Percentiles rank a stretch among this genome's conserved stretches.
Conservation (phyloP, 495 filamentous ascomycete genomes). For the Cudoniella acicularis region DNA sequence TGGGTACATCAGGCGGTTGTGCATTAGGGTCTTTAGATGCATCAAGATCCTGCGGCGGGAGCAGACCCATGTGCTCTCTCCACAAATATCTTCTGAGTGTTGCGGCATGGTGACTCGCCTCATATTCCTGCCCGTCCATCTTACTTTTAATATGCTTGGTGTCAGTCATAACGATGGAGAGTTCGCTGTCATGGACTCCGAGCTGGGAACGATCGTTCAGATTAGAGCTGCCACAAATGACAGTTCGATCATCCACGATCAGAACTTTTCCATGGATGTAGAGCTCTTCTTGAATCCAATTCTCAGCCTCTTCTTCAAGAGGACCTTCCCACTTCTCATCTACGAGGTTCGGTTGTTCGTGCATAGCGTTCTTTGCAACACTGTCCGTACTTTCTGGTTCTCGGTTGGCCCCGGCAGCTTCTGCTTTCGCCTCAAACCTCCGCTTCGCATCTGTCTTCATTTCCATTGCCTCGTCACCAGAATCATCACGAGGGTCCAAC, state of each 20-base stretch:
- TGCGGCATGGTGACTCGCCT: slow-evolving; percentile 71
- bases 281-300: slow-evolving; percentile 91
- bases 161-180: slow-evolving; percentile 92
- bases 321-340: slow-evolving; percentile 73
- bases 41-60: slow-evolving; percentile 70
- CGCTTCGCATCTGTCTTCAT: slow-evolving; percentile 50
- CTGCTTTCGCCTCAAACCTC: slow-evolving; percentile 58
- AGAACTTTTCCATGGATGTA: slow-evolving; percentile 89
- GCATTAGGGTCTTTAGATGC: slow-evolving; percentile 73
- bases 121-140: slow-evolving; percentile 76
- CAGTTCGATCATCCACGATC: slow-evolving; percentile 78
- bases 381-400: slow-evolving; percentile 53
- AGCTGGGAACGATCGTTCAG: slow-evolving; percentile 93
- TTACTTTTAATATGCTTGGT: slow-evolving; percentile 62
- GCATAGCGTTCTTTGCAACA: slow-evolving; percentile 81
- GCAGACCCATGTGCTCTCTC: slow-evolving; percentile 87
- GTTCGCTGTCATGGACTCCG: slow-evolving; percentile 84
- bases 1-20: slow-evolving; percentile 71
- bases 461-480: slow-evolving; percentile 41
- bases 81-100: slow-evolving; percentile 82
- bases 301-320: slow-evolving; percentile 68
- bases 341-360: slow-evolving; percentile 57
- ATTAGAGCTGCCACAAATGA: slow-evolving; percentile 84
- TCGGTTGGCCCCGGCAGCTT: slow-evolving; percentile 39
- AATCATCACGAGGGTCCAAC: slow-evolving; percentile 41